Evolutionary conservation across 2,329 filamentous ascomycete genomes (phyloP).

Genomic region (Stachybotrys echinatus): DNA sequence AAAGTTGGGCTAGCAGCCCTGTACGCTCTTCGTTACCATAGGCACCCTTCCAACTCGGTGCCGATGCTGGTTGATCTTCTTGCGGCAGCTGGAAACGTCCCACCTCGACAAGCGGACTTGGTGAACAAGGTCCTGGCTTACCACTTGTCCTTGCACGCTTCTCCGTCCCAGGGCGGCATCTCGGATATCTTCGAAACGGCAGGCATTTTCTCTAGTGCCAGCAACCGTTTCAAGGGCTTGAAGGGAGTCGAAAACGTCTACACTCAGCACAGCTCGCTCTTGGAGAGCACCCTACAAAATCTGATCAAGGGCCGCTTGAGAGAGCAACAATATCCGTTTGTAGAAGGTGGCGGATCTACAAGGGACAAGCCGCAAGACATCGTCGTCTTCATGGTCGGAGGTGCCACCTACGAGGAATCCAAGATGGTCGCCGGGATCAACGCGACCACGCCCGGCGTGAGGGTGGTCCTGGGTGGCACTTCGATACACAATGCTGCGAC

Average conservation of each 20-base stretch:
- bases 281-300: constrained; percentile 85
- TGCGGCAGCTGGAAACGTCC: constrained; percentile 74
- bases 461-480: constrained; percentile 86
- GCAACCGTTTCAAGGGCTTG: constrained; percentile 84
- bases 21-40: constrained; percentile 91
- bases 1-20: constrained; percentile 88
- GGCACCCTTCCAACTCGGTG: constrained; percentile 76
- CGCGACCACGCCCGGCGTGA: constrained; percentile 79
- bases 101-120: constrained; percentile 68
- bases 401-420: constrained; percentile 92
- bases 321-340: constrained; percentile 86
- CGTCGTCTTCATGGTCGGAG: constrained; percentile 89
- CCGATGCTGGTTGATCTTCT: constrained; percentile 84
- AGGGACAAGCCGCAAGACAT: constrained; percentile 96
- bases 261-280: constrained; percentile 86
- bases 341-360: constrained; percentile 81
- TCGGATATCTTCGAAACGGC: constrained; percentile 88
- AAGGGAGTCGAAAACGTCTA: constrained; percentile 99
- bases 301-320: constrained; percentile 86
- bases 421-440: constrained; percentile 96
- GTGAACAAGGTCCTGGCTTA: constrained; percentile 81
- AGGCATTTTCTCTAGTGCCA: constrained; percentile 84
- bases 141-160: constrained; percentile 78
- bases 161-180: constrained; percentile 70
- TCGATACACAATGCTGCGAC: constrained; percentile 80